A percentile compares a stretch with the other conserved stretches of the same genome.
phyloP scores from a whole-genome alignment of 2,329 filamentous ascomycete species.

The Colletotrichum abscissum region DNA sequence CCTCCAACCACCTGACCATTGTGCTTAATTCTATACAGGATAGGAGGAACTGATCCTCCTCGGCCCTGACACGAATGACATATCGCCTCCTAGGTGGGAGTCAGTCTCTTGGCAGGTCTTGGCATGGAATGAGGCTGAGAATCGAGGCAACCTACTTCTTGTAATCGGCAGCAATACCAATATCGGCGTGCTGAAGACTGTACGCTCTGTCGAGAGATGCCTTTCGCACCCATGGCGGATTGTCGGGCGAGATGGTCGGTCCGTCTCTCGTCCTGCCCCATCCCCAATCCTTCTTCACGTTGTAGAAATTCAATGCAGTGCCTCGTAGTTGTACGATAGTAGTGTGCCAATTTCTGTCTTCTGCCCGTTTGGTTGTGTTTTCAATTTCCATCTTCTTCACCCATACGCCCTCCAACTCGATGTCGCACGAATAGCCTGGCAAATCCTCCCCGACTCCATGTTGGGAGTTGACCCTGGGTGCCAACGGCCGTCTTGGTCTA shows the following conservation, averaged over 20 bases:
- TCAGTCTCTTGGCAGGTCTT: slow-evolving; percentile 34
- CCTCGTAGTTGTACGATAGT: slow-evolving; percentile 74
- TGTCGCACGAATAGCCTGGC: slow-evolving; percentile 67
- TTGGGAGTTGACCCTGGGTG: slow-evolving; percentile 29
- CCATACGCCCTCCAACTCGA: slow-evolving; percentile 68
- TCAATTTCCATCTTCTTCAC: slow-evolving; percentile 74
- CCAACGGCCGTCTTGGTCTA: slow-evolving; percentile 40
- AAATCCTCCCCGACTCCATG: slow-evolving; percentile 51
- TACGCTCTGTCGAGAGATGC: slow-evolving; percentile 74
- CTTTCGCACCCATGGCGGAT: slow-evolving; percentile 62
- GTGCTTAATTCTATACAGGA: slow-evolving; percentile 73
- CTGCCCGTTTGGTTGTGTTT: slow-evolving; percentile 70
- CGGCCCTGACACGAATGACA: slow-evolving; percentile 77
- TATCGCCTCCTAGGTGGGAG: slow-evolving; percentile 61
- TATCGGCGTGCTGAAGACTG: slow-evolving; percentile 79
- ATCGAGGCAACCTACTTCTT: slow-evolving; percentile 64
- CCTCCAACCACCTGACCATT: slow-evolving; percentile 77
- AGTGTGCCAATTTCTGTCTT: slow-evolving; percentile 72
- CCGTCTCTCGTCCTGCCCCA: slow-evolving; percentile 59
- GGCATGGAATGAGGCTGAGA: slow-evolving; percentile 28
- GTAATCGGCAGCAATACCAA: slow-evolving; percentile 79
- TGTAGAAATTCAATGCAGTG: slow-evolving; percentile 75
- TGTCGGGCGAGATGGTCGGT: slow-evolving; percentile 60
- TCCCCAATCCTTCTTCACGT: slow-evolving; percentile 68
- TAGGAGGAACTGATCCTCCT: slow-evolving; percentile 79